Evolutionary conservation across 1,284 basidiomycete genomes (phyloP), one percentile per base, ranked within the genome.

Genomic region (Taiwanofungus camphoratus): DNA sequence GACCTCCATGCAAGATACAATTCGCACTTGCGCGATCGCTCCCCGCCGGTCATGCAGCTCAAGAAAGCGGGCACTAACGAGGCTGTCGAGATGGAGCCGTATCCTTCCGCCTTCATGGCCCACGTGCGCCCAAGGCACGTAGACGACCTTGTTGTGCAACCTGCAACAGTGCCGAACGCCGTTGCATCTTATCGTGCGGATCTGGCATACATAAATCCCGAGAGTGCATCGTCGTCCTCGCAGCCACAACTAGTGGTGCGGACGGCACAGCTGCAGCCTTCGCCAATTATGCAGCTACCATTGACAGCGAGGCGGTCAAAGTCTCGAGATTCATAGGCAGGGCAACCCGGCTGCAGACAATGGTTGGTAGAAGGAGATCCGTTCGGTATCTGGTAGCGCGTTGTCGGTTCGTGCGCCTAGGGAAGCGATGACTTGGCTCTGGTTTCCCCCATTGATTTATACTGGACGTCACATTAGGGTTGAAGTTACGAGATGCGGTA

Each of bases 211-310:
- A 26, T 21, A 5, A n/a, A 8, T 21, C 33, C 22, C 22, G 45
- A 24, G 30, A 33, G 13, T 31, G 26, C 31, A 33, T 34, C 27
- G 34, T 44, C 26, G 35, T 20, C 39, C 11, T 21, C 45, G 9
- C 19, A 15, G 6, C 16, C 35, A 19, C 19, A 36, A 8, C 42
- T 40, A 13, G 30, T 31, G 3, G 50, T 63, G 22, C 45, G 60
- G 24, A 63, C 61, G 11, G 53, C 60, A 27, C 61, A 63, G 50
- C 41, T 58, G 22, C 54, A 60, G 49, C 61, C 61, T 15, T 62
- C 58, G 1, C 56, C 56, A 1, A 52, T 40, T 24, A 63, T 63
- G 61, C 59, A 61, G 45, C 46, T 63, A 13, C 61, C 61, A 15
- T 27, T 56, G 35, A 33, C 39, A 34, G 31, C 41, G 22, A 41